Evolutionary conservation across 2,329 filamentous ascomycete species (phyloP).

Genomic region (Aspergillus ibericus): DNA sequence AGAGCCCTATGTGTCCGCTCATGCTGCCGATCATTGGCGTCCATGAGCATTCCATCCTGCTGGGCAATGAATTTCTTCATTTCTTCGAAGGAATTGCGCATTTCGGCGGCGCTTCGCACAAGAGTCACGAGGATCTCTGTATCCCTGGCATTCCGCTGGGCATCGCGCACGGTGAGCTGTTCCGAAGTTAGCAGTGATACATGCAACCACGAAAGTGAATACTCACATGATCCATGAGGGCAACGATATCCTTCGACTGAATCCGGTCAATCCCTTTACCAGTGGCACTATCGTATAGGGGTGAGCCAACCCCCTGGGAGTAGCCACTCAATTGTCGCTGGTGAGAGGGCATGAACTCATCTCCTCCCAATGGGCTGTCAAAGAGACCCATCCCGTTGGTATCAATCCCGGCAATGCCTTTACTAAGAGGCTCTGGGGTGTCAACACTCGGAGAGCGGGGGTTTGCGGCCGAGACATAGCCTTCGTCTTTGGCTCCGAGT

Average conservation of each 20-base stretch:
- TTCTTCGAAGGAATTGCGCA: conserved; percentile 94
- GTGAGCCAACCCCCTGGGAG: conserved; percentile 86
- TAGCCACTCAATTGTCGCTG: conserved; percentile 77
- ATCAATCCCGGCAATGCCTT: conserved; percentile 55
- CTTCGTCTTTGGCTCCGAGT: conserved; percentile 75
- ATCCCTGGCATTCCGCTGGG: conserved; percentile 91
- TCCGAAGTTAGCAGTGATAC: conserved; percentile 27
- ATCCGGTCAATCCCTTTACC: conserved; percentile 87
- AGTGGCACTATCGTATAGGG: conserved; percentile 85
- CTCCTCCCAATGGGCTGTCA: conserved; percentile 49
- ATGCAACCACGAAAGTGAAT: background rate
- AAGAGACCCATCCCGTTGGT: conserved; percentile 53
- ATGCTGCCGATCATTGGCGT: conserved; percentile 81
- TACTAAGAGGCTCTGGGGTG: conserved; percentile 48
- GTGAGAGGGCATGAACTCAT: conserved; percentile 64
- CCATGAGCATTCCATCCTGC: conserved; percentile 85
- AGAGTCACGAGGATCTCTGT: conserved; percentile 95
- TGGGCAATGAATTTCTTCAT: conserved; percentile 90
- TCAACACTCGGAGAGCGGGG: conserved; percentile 52
- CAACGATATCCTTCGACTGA: conserved; percentile 93
- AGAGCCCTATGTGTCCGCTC: conserved; percentile 82
- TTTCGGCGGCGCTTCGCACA: conserved; percentile 90
- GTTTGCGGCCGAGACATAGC: conserved; percentile 79
- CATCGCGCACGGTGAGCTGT: conserved; percentile 89
- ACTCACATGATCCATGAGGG: conserved; percentile 90